Evolutionary conservation across 768 basidiomycete species (phyloP).

Genomic region (Gelatoporia subvermispora): DNA sequence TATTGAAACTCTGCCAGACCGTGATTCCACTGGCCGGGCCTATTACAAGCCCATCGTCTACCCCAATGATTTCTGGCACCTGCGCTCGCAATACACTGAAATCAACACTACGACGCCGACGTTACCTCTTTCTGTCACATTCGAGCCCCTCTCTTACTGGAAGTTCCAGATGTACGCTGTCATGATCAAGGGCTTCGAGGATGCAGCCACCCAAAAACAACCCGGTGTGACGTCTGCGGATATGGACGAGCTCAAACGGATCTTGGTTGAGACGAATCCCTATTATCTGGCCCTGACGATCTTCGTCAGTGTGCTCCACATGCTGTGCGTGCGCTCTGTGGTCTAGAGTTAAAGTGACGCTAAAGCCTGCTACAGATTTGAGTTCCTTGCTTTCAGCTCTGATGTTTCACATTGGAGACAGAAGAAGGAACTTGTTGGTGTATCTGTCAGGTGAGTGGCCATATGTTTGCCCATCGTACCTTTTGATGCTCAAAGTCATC

Average conservation of each 20-base stretch:
- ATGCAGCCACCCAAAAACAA: conserved; percentile 77
- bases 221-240: conserved; percentile 58
- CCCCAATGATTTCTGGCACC: conserved; percentile 94
- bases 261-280: conserved; percentile 85
- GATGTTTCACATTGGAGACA: conserved; percentile 96
- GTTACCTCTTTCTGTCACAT: conserved; percentile 76
- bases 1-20: conserved; percentile 55
- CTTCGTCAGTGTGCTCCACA: conserved; percentile 82
- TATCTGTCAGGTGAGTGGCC: conserved; percentile 73
- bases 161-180: conserved; percentile 87
- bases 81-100: conserved; percentile 75
- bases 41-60: conserved; percentile 87
- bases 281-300: conserved; percentile 84
- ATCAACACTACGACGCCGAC: conserved; percentile 79
- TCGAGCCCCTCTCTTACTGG: conserved; percentile 80
- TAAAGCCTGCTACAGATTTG: conserved; percentile 53
- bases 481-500: conserved; percentile 6
- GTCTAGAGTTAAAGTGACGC: background rate
- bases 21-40: conserved; percentile 64
- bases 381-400: conserved; percentile 92
- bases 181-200: conserved; percentile 83
- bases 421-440: conserved; percentile 91
- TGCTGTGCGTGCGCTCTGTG: conserved; percentile 44
- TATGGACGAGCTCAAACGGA: conserved; percentile 92
- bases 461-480: conserved; percentile 3